phyloP scores from a whole-genome alignment of 2,329 filamentous ascomycete genomes.

The Paecilomyces formosus region DNA sequence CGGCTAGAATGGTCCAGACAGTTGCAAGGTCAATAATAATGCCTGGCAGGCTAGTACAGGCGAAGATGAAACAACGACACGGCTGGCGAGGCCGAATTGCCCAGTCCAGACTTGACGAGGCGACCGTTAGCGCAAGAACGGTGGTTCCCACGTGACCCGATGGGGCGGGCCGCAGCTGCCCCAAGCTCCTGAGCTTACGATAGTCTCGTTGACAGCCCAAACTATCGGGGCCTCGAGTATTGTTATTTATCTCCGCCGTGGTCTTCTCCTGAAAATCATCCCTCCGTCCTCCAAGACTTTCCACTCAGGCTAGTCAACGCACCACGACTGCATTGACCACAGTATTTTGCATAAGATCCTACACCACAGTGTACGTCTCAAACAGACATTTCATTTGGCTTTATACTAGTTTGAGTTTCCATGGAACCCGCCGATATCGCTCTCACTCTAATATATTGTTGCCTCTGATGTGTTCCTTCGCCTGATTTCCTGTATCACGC shows the following conservation, averaged over 20 bases:
- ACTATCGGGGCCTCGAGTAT: background rate
- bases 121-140: background rate
- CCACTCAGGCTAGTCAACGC: background rate
- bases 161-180: background rate
- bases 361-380: background rate
- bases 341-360: background rate
- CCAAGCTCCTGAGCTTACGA: background rate
- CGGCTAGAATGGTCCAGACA: background rate
- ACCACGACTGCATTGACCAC: background rate
- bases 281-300: background rate
- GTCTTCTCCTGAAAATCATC: background rate
- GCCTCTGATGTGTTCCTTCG: background rate
- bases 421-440: background rate
- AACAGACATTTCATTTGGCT: background rate
- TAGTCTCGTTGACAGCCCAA: background rate
- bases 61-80: background rate
- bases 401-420: background rate
- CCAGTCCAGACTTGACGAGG: background rate
- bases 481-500: background rate
- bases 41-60: background rate
- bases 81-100: background rate
- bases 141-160: constrained; percentile 5
- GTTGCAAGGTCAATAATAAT: background rate
- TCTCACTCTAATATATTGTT: background rate
- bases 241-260: background rate